Evolutionary conservation across 345 rosid genomes (phyloP), one percentile per base, ranked within the genome.

Genomic region (Nephelium lappaceum): DNA sequence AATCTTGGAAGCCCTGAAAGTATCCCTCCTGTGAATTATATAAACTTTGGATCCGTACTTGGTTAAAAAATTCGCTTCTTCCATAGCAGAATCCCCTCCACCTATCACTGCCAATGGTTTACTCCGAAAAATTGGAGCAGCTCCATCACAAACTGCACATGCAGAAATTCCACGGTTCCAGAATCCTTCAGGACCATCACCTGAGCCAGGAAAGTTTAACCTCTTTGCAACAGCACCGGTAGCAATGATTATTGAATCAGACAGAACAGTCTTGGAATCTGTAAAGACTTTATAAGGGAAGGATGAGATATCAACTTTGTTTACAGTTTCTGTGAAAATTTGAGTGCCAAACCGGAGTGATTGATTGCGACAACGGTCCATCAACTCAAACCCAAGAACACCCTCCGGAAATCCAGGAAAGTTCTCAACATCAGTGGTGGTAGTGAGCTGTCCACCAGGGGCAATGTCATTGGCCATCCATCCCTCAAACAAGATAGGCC

Each of bases 391-490:
- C 51, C 98, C 99, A 71, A 78, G 81, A 38, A 96, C 88, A 10
- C 99, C 98, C 0, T 91, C 87, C 0, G 98, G 97, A 65, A 96
- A 96, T 0, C 99, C 99, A 0, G 99, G 99, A 80, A 94, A 96
- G 74, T 96, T 94, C 85, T 96, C 99, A 9, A 96, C 99, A 49
- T 93, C 99, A 58, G 99, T 27, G 78, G 99, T 93, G 80, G 99
- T 97, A 9, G 99, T 97, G 73, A 97, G 92, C 76, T 97, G 99
- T 21, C 98, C 98, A 3, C 99, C 99, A 4, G 99, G 98, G 31
- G 98, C 99, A 74, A 97, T 93, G 71, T 91, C 95, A 84, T 97
- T 94, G 81, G 99, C 99, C 98, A 94, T 97, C 98, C 98, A 97
- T 3, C 99, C 98, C 75, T 97, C 98, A 76, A 97, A 94, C 68